Evolutionary conservation across 495 filamentous ascomycete species (phyloP).

Genomic region (Penicillium dipodomyicola): DNA sequence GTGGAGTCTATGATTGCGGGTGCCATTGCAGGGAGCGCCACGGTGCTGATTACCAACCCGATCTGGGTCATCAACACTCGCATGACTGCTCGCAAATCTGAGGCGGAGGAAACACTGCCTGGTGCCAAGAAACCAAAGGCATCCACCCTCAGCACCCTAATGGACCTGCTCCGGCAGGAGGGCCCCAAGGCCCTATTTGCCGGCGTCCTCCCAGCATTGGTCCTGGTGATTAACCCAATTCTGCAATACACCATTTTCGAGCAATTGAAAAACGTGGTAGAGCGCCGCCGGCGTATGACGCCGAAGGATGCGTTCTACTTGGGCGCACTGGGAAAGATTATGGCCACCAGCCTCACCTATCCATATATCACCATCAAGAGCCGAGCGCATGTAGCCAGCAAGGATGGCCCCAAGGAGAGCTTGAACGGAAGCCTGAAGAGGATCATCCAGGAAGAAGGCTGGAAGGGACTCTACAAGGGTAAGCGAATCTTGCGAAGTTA

Average conservation of each 20-base stretch:
- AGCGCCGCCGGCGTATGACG: conserved; percentile 66
- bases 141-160: conserved; percentile 74
- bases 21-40: conserved; percentile 90
- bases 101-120: conserved; percentile 51
- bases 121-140: conserved; percentile 52
- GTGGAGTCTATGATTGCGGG: conserved; percentile 91
- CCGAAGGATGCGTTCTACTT: conserved; percentile 86
- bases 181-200: conserved; percentile 82
- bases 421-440: conserved; percentile 70
- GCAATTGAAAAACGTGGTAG: conserved; percentile 80
- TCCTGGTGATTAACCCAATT: conserved; percentile 96
- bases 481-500: conserved; percentile 17
- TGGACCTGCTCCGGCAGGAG: conserved; percentile 73
- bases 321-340: conserved; percentile 88
- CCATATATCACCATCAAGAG: conserved; percentile 99
- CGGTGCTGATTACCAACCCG: conserved; percentile 92
- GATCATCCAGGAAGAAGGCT: conserved; percentile 86
- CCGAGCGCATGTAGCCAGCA: conserved; percentile 85
- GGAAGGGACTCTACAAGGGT: conserved; percentile 89
- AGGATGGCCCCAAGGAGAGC: conserved; percentile 63
- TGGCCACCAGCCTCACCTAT: conserved; percentile 92
- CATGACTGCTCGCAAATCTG: conserved; percentile 83
- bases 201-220: conserved; percentile 86
- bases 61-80: conserved; percentile 99
- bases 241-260: conserved; percentile 98